Percentiles rank a stretch among this genome's conserved stretches.
Conservation (phyloP, 2,329 filamentous ascomycete species). For the Shiraia bambusicola region DNA sequence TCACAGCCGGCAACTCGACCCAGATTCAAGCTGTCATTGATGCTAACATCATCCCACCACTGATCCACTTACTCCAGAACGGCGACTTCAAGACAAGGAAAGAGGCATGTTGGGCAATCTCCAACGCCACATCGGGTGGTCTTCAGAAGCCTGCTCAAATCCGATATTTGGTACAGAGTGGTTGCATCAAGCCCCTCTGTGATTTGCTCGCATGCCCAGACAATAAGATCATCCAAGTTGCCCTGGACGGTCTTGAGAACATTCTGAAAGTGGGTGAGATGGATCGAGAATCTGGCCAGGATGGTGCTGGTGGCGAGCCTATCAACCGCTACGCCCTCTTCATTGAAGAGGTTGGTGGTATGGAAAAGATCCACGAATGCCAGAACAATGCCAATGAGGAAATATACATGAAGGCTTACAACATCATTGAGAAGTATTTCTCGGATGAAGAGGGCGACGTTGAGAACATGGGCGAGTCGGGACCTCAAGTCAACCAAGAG, state of each 20-base stretch:
- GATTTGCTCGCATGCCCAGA: conserved; percentile 94
- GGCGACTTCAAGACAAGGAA: conserved; percentile 99
- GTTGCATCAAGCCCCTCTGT: conserved; percentile 96
- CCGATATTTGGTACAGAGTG: conserved; percentile 86
- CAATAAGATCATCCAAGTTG: conserved; percentile 99
- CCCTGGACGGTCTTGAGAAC: conserved; percentile 96
- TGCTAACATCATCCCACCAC: conserved; percentile 91
- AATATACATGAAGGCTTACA: conserved; percentile 99
- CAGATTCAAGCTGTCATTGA: conserved; percentile 98
- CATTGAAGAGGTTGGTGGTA: conserved; percentile 97
- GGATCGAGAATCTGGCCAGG: conserved; percentile 85
- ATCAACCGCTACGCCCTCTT: conserved; percentile 98
- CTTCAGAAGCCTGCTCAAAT: conserved; percentile 99
- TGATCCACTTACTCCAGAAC: conserved; percentile 94
- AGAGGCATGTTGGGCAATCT: conserved; percentile 99
- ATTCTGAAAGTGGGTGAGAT: conserved; percentile 99
- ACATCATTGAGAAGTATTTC: conserved; percentile 99
- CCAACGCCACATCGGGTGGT: conserved; percentile 94
- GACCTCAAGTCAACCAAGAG: conserved; percentile 68
- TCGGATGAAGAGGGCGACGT: conserved; percentile 89
- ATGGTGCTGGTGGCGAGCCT: conserved; percentile 58
- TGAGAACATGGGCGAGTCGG: conserved; percentile 77
- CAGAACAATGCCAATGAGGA: conserved; percentile 99
- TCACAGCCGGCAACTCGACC: conserved; percentile 94
- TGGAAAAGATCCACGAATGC: conserved; percentile 99